Conservation (phyloP, 352 stramenopile genomes). For the Phytophthora lateralis region DNA sequence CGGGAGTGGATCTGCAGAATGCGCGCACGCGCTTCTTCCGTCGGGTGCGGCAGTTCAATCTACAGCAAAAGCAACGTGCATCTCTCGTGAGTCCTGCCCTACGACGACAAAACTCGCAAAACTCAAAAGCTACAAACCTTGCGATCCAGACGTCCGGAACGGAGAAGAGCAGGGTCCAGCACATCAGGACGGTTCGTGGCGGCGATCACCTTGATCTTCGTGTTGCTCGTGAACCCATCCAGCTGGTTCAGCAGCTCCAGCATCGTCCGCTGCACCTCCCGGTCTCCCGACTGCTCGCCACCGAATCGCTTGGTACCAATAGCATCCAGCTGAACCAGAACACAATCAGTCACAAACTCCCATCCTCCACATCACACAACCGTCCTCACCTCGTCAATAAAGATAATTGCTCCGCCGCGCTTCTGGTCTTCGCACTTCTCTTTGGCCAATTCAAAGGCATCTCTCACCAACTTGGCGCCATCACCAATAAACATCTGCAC, state of each 20-base stretch:
- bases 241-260: conserved; percentile 98
- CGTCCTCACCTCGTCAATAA: conserved; percentile 96
- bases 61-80: conserved; percentile 33
- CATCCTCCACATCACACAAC: too few relatives aligned
- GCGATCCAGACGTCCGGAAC: conserved; percentile 91
- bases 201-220: conserved; percentile 99
- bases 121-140: conserved; percentile 72
- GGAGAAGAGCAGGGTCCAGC: conserved; percentile 96
- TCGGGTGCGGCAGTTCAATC: conserved; percentile 98
- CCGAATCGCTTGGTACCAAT: conserved; percentile 99
- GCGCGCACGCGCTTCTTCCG: conserved; percentile 95
- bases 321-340: conserved; percentile 89
- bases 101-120: background rate
- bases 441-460: conserved; percentile 97
- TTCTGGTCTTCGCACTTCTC: conserved; percentile 93
- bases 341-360: conserved; percentile 2
- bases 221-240: conserved; percentile 98
- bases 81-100: background rate
- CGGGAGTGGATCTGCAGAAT: conserved; percentile 98
- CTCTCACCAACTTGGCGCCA: conserved; percentile 96
- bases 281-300: conserved; percentile 95
- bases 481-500: conserved; percentile 99
- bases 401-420: conserved; percentile 96
- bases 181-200: conserved; percentile 97
- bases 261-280: conserved; percentile 99